Conservation (phyloP, 1,139 yeast genomes). For the Arxiozyma bovina region DNA sequence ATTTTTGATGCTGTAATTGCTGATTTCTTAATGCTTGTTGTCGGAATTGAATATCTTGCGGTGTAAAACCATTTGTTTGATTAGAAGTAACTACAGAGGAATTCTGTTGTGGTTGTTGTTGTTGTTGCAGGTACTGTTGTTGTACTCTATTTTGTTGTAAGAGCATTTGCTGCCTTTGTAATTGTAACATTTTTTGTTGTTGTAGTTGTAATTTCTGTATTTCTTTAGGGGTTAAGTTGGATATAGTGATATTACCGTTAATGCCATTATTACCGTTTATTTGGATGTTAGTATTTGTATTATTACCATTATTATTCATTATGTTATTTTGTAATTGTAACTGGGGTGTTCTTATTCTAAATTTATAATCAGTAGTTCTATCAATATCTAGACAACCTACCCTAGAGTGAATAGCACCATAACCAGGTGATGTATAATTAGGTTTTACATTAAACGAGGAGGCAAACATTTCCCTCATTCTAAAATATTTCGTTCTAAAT, state of each 20-base stretch:
- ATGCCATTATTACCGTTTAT: background rate
- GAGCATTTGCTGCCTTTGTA: conserved; percentile 26
- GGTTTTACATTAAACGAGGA: conserved; percentile 36
- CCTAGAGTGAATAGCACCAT: conserved; percentile 66
- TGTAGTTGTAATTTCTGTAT: conserved; percentile 31
- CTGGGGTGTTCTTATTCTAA: conserved; percentile 59
- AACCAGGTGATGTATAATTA: conserved; percentile 30
- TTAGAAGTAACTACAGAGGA: conserved; percentile 32
- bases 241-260: background rate
- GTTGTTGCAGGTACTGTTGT: conserved; percentile 20
- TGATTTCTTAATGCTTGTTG: conserved; percentile 34
- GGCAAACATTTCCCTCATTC: conserved; percentile 79
- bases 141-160: conserved; percentile 28
- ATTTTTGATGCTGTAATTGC: conserved; percentile 30
- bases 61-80: conserved; percentile 23
- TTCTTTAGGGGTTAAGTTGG: conserved; percentile 40
- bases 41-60: conserved; percentile 32
- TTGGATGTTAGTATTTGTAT: background rate
- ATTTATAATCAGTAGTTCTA: conserved; percentile 45
- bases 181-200: conserved; percentile 32
- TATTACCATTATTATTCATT: background rate
- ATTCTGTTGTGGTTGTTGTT: conserved; percentile 8
- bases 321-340: background rate
- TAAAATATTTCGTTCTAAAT: conserved; percentile 59
- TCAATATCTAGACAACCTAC: conserved; percentile 68